These are phyloP conservation scores for Barnettozyma salicaria DNA, from an alignment of 805 yeast species.

Conservation along the genomic window DNA sequence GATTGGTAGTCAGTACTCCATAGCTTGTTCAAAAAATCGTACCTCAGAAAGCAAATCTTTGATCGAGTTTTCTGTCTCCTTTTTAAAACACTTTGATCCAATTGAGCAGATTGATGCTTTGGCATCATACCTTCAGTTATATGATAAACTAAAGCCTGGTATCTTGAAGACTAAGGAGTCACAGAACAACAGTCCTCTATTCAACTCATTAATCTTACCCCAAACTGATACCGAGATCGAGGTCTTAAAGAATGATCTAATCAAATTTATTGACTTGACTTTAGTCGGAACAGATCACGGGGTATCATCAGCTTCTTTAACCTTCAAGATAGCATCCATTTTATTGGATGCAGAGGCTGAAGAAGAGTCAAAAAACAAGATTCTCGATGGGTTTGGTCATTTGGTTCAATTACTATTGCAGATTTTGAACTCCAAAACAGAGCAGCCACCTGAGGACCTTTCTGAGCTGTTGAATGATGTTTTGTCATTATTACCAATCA, in stretches of 20 bases:
- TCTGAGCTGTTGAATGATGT: constrained; percentile 55
- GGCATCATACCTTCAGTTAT: constrained; percentile 43
- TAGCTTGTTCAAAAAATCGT: constrained; percentile 48
- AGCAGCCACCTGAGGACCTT: constrained; percentile 15
- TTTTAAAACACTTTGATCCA: constrained; percentile 62
- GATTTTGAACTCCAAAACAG: constrained; percentile 16
- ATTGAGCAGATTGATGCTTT: constrained; percentile 60
- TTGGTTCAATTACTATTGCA: constrained; percentile 18
- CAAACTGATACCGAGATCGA: constrained; percentile 43
- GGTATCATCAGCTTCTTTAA: constrained; percentile 43
- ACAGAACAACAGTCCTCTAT: constrained; percentile 48
- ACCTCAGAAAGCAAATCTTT: constrained; percentile 60
- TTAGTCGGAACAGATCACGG: constrained; percentile 32
- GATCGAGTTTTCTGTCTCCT: constrained; percentile 65
- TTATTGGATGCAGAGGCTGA: constrained; percentile 36
- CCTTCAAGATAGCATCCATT: constrained; percentile 46
- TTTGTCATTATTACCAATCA: constrained; percentile 69
- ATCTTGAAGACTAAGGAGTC: constrained; percentile 19
- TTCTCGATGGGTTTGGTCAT: constrained; percentile 18
- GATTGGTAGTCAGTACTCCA: constrained; percentile 72
- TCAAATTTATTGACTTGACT: constrained; percentile 48
- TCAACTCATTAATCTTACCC: constrained; percentile 54
- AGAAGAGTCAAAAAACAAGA: constrained; percentile 7
- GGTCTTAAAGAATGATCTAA: constrained; percentile 43
- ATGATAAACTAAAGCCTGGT: constrained; percentile 39